Evolutionary conservation across 1,139 yeast genomes (phyloP).

Genomic region (Casaregolazyma lundiana): DNA sequence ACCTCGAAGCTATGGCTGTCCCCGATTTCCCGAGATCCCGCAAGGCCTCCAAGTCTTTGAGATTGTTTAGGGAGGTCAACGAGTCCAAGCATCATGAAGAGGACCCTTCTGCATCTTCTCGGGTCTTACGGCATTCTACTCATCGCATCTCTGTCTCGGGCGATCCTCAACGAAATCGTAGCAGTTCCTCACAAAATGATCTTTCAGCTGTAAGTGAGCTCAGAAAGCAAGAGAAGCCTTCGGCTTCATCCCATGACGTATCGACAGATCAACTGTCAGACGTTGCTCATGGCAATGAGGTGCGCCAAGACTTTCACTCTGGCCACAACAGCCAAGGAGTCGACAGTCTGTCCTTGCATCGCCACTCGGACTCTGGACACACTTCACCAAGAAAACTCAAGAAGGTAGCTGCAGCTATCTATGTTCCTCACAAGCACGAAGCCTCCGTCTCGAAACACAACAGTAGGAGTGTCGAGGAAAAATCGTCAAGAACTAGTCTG

Average conservation of each 20-base stretch:
- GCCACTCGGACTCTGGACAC: neutral
- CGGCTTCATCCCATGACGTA: neutral
- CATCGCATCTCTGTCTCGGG: neutral
- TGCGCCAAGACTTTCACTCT: neutral
- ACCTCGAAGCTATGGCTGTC: neutral
- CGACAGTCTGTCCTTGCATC: neutral
- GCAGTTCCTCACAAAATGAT: too few relatives aligned
- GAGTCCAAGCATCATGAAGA: conserved; percentile 7
- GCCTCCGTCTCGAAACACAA: neutral
- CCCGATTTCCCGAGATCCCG: conserved; percentile 31
- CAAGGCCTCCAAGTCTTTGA: conserved; percentile 49
- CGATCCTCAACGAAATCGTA: neutral
- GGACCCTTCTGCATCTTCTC: conserved; percentile 1
- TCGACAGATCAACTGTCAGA: neutral
- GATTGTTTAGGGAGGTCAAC: conserved; percentile 42
- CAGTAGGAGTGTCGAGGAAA: neutral
- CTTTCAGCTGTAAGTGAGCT: too few relatives aligned
- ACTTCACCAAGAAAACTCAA: conserved; percentile 9
- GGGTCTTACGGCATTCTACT: neutral
- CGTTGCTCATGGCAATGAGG: neutral
- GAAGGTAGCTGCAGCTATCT: conserved; percentile 51
- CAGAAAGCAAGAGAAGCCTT: neutral
- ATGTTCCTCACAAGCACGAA: conserved; percentile 52
- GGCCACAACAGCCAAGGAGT: neutral
- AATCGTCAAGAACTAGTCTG: neutral